phyloP scores from a whole-genome alignment of 768 basidiomycete genomes.

The Leccinum subtestaceum region DNA sequence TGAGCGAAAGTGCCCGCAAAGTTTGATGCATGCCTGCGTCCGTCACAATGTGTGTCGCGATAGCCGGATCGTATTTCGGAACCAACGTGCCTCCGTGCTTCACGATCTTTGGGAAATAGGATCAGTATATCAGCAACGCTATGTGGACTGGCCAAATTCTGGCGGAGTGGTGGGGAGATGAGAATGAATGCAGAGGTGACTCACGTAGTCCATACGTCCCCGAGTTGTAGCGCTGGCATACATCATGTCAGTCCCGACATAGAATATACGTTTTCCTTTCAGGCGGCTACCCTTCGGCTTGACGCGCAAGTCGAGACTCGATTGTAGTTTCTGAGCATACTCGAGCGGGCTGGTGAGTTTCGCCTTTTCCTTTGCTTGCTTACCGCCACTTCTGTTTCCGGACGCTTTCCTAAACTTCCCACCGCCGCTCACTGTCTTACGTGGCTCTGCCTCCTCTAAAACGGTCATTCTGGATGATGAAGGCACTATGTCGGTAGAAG shows the following conservation, averaged over 20 bases:
- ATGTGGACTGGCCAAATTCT: background rate
- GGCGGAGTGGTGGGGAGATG: background rate
- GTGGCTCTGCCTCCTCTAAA: conserved; percentile 8
- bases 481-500: background rate
- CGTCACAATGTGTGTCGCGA: conserved; percentile 68
- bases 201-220: conserved; percentile 59
- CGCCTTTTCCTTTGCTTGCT: conserved; percentile 41
- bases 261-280: conserved; percentile 55
- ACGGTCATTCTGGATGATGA: background rate
- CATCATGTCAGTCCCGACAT: conserved; percentile 55
- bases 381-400: conserved; percentile 8
- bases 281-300: conserved; percentile 37
- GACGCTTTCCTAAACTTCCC: conserved; percentile 8
- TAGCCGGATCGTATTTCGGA: conserved; percentile 51
- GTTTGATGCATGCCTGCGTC: conserved; percentile 34
- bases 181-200: conserved; percentile 23
- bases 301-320: conserved; percentile 23
- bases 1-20: conserved; percentile 45
- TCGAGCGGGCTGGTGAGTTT: conserved; percentile 46
- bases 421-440: conserved; percentile 24
- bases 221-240: conserved; percentile 51
- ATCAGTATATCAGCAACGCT: conserved; percentile 4
- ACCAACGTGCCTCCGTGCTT: conserved; percentile 60
- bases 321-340: conserved; percentile 50
- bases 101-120: conserved; percentile 46